These are phyloP conservation scores for Leptomonas pyrrhocoris DNA, from an alignment of 208 protist species.

Conservation along the genomic window DNA sequence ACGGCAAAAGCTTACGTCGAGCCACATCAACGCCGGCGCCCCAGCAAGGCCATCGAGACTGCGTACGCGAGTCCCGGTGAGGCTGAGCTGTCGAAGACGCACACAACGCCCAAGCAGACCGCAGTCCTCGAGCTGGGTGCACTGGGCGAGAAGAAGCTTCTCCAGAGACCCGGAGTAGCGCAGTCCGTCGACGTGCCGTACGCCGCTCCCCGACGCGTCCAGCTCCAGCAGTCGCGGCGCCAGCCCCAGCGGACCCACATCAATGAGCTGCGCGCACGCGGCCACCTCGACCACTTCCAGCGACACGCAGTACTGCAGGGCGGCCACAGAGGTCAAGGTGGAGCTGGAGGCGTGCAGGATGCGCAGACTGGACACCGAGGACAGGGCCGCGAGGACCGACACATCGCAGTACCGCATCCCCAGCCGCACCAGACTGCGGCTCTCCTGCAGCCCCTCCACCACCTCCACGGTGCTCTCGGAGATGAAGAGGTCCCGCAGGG, in stretches of 20 bases:
- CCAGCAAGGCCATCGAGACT: conserved; percentile 8
- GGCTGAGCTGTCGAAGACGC: conserved; percentile 4
- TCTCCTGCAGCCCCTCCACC: conserved; percentile 25
- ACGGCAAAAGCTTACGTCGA: conserved; percentile 31
- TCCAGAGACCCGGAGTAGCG: conserved; percentile 11
- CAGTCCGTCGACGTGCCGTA: conserved; percentile 9
- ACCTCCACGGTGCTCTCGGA: conserved; percentile 32
- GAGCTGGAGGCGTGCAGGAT: conserved; percentile 30
- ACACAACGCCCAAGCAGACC: conserved; percentile 12
- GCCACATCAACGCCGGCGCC: conserved; percentile 10
- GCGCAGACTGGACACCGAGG: conserved; percentile 10
- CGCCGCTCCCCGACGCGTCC: conserved; percentile 13
- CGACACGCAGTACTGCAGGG: conserved; percentile 8
- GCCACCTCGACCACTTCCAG: conserved; percentile 22
- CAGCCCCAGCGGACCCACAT: conserved; percentile 25
- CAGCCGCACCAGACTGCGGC: conserved; percentile 14
- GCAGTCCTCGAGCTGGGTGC: conserved; percentile 5
- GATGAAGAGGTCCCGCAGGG: conserved; percentile 29
- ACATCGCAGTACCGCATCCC: conserved; percentile 37
- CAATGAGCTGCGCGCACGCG: conserved; percentile 21
- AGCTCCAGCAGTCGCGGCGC: conserved; percentile 11
- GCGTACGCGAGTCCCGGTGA: conserved; percentile 4
- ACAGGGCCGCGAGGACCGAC: background rate
- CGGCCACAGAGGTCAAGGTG: conserved; percentile 20
- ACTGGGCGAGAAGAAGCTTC: conserved; percentile 13